Conservation (phyloP, 2,329 filamentous ascomycete species). For the Erysiphe pulchra region DNA sequence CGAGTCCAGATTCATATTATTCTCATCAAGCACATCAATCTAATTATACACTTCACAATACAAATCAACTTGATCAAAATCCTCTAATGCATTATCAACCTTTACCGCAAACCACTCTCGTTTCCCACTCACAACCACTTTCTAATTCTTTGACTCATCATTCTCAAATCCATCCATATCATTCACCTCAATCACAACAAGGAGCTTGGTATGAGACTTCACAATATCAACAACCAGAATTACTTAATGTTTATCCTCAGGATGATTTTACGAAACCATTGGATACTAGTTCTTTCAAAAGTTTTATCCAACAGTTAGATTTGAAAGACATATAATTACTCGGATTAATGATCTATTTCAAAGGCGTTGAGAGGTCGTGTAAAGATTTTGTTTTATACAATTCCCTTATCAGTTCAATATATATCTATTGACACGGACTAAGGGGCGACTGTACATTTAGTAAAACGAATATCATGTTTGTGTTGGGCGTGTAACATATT, state of each 20-base stretch:
- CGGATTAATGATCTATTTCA: no score
- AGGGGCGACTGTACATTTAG: no score
- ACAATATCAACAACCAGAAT: slow-evolving; percentile 30
- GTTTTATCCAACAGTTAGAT: no score
- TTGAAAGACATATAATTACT: no score
- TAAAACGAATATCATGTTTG: no score
- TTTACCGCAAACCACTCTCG: slow-evolving; percentile 7
- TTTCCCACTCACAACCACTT: slow-evolving; percentile 6
- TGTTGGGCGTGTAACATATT: no score
- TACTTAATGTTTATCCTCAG: slow-evolving; percentile 16
- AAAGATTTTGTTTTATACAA: no score
- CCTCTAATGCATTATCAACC: slow-evolving; percentile 16
- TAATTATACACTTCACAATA: slow-evolving; percentile 21
- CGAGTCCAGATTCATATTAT: slow-evolving; percentile 30
- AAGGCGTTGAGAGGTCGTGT: no score
- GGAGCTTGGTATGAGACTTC: slow-evolving; percentile 26
- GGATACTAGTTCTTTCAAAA: no score
- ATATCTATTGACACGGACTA: no score
- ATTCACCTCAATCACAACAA: slow-evolving; percentile 17
- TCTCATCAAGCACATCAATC: slow-evolving; percentile 25
- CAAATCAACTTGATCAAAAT: slow-evolving; percentile 21
- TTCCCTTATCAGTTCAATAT: no score
- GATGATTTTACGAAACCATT: no score
- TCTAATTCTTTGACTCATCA: slow-evolving; percentile 10
- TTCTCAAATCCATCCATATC: slow-evolving; percentile 16